Base-by-base conservation (phyloP, 768 basidiomycete species). In the Pisolithus tinctorius region DNA sequence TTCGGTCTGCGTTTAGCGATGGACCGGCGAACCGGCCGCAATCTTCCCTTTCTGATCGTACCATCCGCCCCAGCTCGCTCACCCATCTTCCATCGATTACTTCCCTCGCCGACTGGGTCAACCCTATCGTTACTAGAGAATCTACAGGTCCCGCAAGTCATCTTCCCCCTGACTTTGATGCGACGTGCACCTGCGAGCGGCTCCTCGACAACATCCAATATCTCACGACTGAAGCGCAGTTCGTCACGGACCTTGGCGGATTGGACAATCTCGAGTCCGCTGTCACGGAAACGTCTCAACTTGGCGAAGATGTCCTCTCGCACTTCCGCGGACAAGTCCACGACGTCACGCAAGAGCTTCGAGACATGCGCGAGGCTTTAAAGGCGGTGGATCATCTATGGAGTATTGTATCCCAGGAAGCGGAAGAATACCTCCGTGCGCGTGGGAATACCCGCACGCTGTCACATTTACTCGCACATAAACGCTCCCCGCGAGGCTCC, bases 1-100 rank as follows among this genome's bases (percentile, higher is more conserved):
- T 85, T 52, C 77, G 79, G n/a, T 58, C 60, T 16, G 81, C 78
- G 2, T 88, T 88, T 62, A 79, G 77, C 37, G 74, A 78, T 23
- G 66, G 69, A 5, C 77, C 77, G 45, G 64, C 62, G 36, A 55
- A 71, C n/a, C 76, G 81, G 16, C 70, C 79, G 7, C 69, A 66
- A 36, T 84, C 82, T 8, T 75, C 78, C 27, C 65, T 79, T 30
- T 85, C 82, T 8, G 73, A 71, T 52, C 74, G 71, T 46, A 83
- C 83, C 11, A 73, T 82, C 46, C 77, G 77, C 41, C 74, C 74
- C 0, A 65, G 66, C 30, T 69, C 71, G 17, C 48, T 58, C 2
- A 50, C 8, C 39, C 80, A 81, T 4, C 69, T 76, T 29, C 63
- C 74, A 11, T 81, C 83, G 4, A 66, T 83, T 5, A 67, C 72